These are phyloP conservation scores for Marasmius fiardii DNA, from an alignment of 1,284 basidiomycete genomes.

Conservation along the genomic window DNA sequence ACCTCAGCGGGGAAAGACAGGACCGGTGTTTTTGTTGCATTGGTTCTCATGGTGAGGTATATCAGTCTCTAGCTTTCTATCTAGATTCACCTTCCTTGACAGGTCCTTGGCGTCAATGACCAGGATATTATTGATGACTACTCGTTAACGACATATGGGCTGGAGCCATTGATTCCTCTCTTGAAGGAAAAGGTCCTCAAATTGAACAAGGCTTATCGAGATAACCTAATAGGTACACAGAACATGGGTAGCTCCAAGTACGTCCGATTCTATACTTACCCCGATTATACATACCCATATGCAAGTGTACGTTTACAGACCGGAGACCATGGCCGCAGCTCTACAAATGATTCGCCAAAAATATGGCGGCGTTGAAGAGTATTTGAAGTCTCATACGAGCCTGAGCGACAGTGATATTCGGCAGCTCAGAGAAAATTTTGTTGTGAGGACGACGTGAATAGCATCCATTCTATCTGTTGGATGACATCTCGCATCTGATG, in stretches of 20 bases:
- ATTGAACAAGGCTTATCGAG: slow-evolving; percentile 26
- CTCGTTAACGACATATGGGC: slow-evolving; percentile 34
- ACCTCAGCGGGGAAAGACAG: slow-evolving; percentile 42
- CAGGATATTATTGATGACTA: slow-evolving; percentile 39
- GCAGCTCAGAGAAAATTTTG: slow-evolving; percentile 23
- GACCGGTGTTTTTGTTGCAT: slow-evolving; percentile 36
- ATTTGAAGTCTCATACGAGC: slow-evolving; percentile 25
- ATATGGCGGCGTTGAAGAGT: slow-evolving; percentile 34
- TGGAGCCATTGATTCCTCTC: slow-evolving; percentile 30
- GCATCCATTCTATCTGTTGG: too few species aligned
- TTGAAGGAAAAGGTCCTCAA: slow-evolving; percentile 31
- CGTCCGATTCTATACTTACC: neutral
- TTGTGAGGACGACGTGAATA: slow-evolving; percentile 1
- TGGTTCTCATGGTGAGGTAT: slow-evolving; percentile 29
- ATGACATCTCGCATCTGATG: too few species aligned
- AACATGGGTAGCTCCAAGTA: slow-evolving; percentile 37
- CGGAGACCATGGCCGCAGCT: slow-evolving; percentile 33
- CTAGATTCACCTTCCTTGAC: neutral
- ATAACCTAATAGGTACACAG: slow-evolving; percentile 33
- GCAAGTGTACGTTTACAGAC: slow-evolving; percentile 19
- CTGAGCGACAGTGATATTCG: slow-evolving; percentile 32
- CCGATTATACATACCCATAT: neutral
- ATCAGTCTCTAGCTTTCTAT: slow-evolving; percentile 5
- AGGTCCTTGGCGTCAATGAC: slow-evolving; percentile 40
- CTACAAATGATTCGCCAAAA: slow-evolving; percentile 31